These are phyloP conservation scores for Xerocomellus amylosporus DNA, from an alignment of 768 basidiomycete species.

Conservation along the genomic window DNA sequence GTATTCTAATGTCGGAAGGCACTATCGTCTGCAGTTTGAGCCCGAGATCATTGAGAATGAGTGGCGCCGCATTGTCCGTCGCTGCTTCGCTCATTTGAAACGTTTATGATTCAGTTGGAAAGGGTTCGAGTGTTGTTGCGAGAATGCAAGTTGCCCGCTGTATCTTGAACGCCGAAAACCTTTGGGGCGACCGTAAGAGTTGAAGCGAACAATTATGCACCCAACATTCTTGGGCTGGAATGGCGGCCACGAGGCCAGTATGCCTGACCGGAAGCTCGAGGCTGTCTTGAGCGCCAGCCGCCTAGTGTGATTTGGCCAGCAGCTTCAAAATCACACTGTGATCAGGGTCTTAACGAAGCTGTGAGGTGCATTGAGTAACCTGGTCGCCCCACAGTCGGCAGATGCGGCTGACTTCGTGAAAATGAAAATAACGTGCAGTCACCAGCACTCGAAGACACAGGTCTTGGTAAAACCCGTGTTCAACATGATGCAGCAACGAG, in stretches of 20 bases:
- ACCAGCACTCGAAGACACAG: no score
- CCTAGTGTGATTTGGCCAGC: neutral
- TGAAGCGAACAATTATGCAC: slow-evolving; percentile 2
- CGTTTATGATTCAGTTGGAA: neutral
- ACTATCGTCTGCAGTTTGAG: slow-evolving; percentile 11
- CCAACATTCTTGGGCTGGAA: neutral
- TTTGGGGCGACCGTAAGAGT: neutral
- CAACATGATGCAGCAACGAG: no score
- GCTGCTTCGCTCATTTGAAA: slow-evolving; percentile 3
- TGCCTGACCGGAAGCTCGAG: slow-evolving; percentile 1
- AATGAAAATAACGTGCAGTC: neutral
- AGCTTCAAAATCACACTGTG: no score
- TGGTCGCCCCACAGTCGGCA: neutral
- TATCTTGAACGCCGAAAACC: neutral
- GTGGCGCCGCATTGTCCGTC: neutral
- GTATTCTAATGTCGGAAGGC: slow-evolving; percentile 15
- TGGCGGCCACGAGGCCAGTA: slow-evolving; percentile 8
- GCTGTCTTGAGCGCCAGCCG: neutral
- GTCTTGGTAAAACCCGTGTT: no score
- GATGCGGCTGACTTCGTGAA: neutral
- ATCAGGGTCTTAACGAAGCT: neutral
- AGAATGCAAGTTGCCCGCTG: neutral
- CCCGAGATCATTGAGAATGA: neutral
- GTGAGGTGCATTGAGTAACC: no score
- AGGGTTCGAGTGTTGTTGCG: neutral